Base-by-base conservation (phyloP, 2,329 filamentous ascomycete genomes). In the Sporothrix mexicana region DNA sequence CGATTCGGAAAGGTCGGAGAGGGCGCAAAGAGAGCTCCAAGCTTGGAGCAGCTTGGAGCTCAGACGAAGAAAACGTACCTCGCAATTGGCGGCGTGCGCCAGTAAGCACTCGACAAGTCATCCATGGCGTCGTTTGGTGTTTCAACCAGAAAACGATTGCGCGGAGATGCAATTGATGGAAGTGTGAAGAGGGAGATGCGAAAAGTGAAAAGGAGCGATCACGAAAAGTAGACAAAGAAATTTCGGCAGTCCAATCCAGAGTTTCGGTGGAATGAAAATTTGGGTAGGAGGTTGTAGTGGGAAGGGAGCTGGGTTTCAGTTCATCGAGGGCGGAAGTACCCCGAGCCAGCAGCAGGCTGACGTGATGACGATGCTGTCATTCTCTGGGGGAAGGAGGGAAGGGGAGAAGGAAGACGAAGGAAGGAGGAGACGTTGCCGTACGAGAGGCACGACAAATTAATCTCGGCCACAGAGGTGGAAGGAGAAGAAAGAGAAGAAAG, bases 1-100 rank as follows among this genome's bases (percentile, higher is more conserved):
- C 30, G 30, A 36, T 5, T 36, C 30, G 30, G 30, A 36, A 36
- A 36, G 30, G 3, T 36, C 30, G 30, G 30, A 36, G 30, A 36
- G 2, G 3, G 3, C 30, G 2, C 4, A 36, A 62, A 43, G 20
- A 36, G 8, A 73, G 64, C 10, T 61, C n/a, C 17, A 7, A 53
- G 6, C 36, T 7, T 7, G 41, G 3, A 69, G 20, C 57, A 23
- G 43, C 2, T 0, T 9, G 20, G 15, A 20, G 51, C n/a, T 66
- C 13, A 15, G n/a, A n/a, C n/a, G n/a, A n/a, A 8, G 36, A 17
- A 20, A 23, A 57, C 69, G 57, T 62, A 84, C 83, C 83, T 82
- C 66, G 84, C 80, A 70, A 85, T 76, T 47, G 82, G 81, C 76
- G 83, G 84, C 73, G 81, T 77, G 73, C 78, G 80, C 80, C 81